Percentiles rank a stretch among this genome's conserved stretches.
These are phyloP conservation scores for Pulveroboletus sp. DNA, from an alignment of 768 basidiomycete species.

Conservation along the genomic window DNA sequence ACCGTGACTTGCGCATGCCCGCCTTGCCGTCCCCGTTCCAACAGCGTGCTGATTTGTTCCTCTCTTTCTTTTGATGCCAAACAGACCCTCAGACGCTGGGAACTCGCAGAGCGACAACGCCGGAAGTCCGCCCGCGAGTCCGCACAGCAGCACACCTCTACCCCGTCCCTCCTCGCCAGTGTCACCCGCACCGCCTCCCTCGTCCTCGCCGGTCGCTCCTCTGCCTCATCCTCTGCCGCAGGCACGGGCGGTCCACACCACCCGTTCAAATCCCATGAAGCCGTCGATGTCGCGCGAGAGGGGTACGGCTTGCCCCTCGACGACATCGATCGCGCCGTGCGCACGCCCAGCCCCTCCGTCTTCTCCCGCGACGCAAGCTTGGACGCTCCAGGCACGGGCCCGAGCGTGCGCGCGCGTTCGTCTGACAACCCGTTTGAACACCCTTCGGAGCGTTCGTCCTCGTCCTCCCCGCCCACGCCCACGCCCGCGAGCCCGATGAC, in stretches of 20 bases:
- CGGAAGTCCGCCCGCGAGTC: constrained; percentile 71
- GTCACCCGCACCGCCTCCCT: constrained; percentile 57
- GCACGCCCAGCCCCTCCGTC: constrained; percentile 22
- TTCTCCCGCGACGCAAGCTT: constrained; percentile 13
- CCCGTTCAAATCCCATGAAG: constrained; percentile 48
- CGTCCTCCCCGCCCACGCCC: background rate
- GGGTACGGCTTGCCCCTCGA: constrained; percentile 47
- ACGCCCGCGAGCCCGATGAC: background rate
- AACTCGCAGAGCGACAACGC: constrained; percentile 68
- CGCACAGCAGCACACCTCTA: constrained; percentile 9
- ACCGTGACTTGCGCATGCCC: background rate
- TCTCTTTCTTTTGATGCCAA: background rate
- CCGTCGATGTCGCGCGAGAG: constrained; percentile 38
- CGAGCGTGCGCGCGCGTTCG: background rate
- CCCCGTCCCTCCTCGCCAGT: constrained; percentile 50
- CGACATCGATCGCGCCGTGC: constrained; percentile 41
- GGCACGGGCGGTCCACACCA: constrained; percentile 34
- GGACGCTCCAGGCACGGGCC: background rate
- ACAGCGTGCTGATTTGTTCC: constrained; percentile 1
- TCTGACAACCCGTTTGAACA: constrained; percentile 46
- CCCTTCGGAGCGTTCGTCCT: constrained; percentile 20
- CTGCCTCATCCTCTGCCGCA: constrained; percentile 27
- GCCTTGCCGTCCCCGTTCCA: background rate
- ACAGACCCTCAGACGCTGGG: constrained; percentile 77
- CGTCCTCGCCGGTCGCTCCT: constrained; percentile 47